Evolutionary conservation across 2,329 filamentous ascomycete genomes (phyloP).

Genomic region (Mycocentrospora acerina): DNA sequence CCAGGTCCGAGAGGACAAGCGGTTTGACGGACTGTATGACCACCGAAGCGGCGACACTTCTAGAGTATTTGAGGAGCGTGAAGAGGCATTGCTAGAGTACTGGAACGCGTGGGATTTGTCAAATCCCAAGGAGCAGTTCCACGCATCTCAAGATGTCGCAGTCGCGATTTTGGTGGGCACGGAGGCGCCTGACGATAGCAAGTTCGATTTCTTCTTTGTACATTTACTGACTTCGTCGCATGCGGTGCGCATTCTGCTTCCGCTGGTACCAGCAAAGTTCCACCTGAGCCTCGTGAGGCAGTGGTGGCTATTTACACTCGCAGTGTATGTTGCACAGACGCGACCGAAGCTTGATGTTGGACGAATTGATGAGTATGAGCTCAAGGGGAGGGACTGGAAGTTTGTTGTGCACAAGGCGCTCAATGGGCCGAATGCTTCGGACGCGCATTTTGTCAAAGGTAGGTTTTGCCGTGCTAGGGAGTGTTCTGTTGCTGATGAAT

Average conservation of each 20-base stretch:
- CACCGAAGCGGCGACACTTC: slow-evolving; percentile 65
- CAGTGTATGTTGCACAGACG: slow-evolving; percentile 73
- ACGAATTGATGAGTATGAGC: slow-evolving; percentile 58
- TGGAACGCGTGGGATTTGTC: slow-evolving; percentile 81
- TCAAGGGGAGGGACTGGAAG: slow-evolving; percentile 71
- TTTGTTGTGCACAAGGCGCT: slow-evolving; percentile 73
- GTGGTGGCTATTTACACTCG: slow-evolving; percentile 85
- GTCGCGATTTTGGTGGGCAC: slow-evolving; percentile 61
- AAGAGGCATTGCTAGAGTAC: slow-evolving; percentile 75
- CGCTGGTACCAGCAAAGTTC: slow-evolving; percentile 70
- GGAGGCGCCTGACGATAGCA: slow-evolving; percentile 36
- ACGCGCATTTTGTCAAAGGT: slow-evolving; percentile 87
- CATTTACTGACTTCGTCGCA: slow-evolving; percentile 85
- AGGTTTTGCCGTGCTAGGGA: slow-evolving; percentile 17
- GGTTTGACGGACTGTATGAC: slow-evolving; percentile 68
- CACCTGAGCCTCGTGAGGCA: slow-evolving; percentile 75
- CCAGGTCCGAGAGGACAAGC: slow-evolving; percentile 67
- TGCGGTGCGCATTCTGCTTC: slow-evolving; percentile 82
- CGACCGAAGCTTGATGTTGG: slow-evolving; percentile 71
- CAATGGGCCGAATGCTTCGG: slow-evolving; percentile 65
- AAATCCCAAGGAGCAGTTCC: slow-evolving; percentile 73
- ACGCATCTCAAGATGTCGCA: slow-evolving; percentile 63
- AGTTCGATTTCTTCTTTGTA: slow-evolving; percentile 81
- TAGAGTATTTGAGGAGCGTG: slow-evolving; percentile 66
- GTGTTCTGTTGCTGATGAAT: background rate